A percentile compares a stretch with the other conserved stretches of the same genome.
These are phyloP conservation scores for Plasmodium gallinaceum DNA, from an alignment of 169 alveolate genomes.

Conservation along the genomic window DNA sequence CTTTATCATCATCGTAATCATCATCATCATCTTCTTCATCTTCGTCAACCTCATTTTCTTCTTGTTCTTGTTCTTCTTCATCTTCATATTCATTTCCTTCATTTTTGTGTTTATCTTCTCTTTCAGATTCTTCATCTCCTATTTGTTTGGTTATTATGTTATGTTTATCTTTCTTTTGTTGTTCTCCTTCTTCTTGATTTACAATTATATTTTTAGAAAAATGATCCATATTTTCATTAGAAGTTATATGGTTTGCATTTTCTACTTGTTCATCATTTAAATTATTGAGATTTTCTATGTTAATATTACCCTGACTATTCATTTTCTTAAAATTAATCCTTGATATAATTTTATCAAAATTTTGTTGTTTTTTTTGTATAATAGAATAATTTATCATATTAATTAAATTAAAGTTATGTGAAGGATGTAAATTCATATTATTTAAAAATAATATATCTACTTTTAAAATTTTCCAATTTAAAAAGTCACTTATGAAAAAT, in stretches of 20 bases:
- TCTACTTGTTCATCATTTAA: background rate
- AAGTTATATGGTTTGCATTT: too few relatives aligned
- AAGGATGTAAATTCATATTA: slow-evolving; percentile 19
- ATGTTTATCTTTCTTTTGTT: too few relatives aligned
- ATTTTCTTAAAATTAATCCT: background rate
- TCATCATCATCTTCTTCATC: background rate
- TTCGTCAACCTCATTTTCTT: background rate
- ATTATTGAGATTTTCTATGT: background rate
- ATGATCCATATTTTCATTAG: too few relatives aligned
- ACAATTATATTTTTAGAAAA: too few relatives aligned
- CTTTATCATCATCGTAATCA: background rate
- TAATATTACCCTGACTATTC: background rate
- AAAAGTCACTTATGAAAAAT: slow-evolving; percentile 44
- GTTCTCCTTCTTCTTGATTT: too few relatives aligned
- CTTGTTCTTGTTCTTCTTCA: background rate
- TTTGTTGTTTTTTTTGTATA: slow-evolving; percentile 11
- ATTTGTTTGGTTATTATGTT: too few relatives aligned
- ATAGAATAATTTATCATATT: slow-evolving; percentile 20
- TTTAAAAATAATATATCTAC: slow-evolving; percentile 26
- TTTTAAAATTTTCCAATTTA: slow-evolving; percentile 27
- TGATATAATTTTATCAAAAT: background rate
- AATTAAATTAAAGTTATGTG: slow-evolving; percentile 24
- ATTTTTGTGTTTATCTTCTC: background rate
- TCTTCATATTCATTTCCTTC: background rate
- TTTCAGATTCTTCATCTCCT: background rate